Conservation (phyloP, 2,329 filamentous ascomycete species). For the Epichloe typhina region DNA sequence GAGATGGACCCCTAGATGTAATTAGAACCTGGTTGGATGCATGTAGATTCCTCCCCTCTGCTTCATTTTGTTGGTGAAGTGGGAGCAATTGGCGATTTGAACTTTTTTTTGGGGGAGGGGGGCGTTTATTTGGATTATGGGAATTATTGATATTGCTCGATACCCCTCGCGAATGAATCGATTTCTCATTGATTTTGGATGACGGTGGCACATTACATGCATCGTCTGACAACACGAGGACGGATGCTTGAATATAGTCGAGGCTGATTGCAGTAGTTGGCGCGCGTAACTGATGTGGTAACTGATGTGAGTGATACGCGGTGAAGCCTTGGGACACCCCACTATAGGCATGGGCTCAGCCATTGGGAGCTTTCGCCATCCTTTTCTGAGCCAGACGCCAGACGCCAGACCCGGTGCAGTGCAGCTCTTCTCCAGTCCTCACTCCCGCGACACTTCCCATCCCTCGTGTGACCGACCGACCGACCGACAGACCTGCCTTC, state of each 20-base stretch:
- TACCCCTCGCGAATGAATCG: slow-evolving; percentile 8
- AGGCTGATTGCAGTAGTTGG: not conserved
- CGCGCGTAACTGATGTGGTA: too few relatives aligned
- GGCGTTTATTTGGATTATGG: slow-evolving; percentile 8
- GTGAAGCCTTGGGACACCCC: too few relatives aligned
- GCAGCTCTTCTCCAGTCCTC: not conserved
- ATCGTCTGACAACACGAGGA: not conserved
- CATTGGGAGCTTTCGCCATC: slow-evolving; percentile 5
- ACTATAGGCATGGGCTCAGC: too few relatives aligned
- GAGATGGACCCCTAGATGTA: not conserved
- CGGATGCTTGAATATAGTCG: not conserved
- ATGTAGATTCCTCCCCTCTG: too few relatives aligned
- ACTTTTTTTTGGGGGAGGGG: not conserved
- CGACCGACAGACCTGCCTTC: not conserved
- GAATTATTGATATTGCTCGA: slow-evolving; percentile 8
- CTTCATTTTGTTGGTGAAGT: not conserved
- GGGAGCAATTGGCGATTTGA: not conserved
- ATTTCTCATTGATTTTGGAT: not conserved
- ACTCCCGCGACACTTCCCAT: not conserved
- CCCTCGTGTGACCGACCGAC: not conserved
- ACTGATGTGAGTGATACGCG: too few relatives aligned
- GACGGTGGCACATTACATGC: not conserved
- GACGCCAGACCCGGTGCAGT: not conserved
- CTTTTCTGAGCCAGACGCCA: not conserved
- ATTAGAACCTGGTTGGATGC: not conserved